These are phyloP conservation scores for Pelargonium nanum DNA, from an alignment of 345 rosid genomes.

Conservation along the genomic window DNA sequence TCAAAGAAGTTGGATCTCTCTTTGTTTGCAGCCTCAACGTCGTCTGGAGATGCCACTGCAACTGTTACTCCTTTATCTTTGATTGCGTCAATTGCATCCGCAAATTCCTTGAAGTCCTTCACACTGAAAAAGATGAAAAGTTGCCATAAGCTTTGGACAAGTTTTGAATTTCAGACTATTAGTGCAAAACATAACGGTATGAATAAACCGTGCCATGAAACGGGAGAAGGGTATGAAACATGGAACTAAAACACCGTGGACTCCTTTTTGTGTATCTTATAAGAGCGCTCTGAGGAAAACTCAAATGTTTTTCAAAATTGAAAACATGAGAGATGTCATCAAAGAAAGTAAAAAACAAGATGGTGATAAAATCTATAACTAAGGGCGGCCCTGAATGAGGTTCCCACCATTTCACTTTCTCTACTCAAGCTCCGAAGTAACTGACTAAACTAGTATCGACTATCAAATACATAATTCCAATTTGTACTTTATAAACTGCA, in stretches of 20 bases:
- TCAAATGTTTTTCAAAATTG: neutral
- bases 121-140: slow-evolving; percentile 27
- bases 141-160: neutral
- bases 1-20: slow-evolving; percentile 49
- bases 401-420: neutral
- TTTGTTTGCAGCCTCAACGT: slow-evolving; percentile 58
- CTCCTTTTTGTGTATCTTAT: too few relatives aligned
- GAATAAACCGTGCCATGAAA: neutral
- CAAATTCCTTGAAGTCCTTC: slow-evolving; percentile 82
- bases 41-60: slow-evolving; percentile 71
- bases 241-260: neutral
- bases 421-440: too few relatives aligned
- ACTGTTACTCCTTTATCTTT: slow-evolving; percentile 65
- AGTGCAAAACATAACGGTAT: neutral
- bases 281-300: too few relatives aligned
- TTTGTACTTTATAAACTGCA: neutral
- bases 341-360: neutral
- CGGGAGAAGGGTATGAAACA: too few relatives aligned
- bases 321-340: neutral
- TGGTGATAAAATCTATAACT: neutral
- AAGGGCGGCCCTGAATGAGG: too few relatives aligned
- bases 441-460: neutral
- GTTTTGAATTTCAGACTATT: neutral
- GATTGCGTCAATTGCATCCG: slow-evolving; percentile 51
- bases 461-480: neutral